These are phyloP conservation scores for Mycena olivaceomarginata DNA, from an alignment of 768 basidiomycete species.

Conservation along the genomic window DNA sequence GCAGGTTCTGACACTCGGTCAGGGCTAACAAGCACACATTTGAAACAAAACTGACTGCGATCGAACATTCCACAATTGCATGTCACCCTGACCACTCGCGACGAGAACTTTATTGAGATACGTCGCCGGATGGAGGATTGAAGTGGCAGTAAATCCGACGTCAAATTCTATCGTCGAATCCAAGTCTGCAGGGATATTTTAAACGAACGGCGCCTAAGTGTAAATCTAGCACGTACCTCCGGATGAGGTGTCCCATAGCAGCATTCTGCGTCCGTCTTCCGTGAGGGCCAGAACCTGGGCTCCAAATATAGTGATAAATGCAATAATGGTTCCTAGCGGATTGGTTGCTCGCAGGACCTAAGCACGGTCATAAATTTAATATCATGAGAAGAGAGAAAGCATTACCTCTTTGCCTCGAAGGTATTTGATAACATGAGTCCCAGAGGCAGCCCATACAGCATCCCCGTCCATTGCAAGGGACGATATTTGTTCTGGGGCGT, in stretches of 20 bases:
- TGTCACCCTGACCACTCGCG: conserved; percentile 84
- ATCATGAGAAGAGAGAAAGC: conserved; percentile 3
- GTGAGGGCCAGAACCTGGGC: conserved; percentile 86
- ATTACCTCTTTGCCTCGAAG: conserved; percentile 90
- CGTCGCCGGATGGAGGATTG: conserved; percentile 93
- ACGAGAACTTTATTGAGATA: conserved; percentile 97
- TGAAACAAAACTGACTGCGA: conserved; percentile 73
- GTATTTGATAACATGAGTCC: conserved; percentile 83
- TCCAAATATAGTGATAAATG: conserved; percentile 87
- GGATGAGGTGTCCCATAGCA: conserved; percentile 83
- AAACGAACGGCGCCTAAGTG: not conserved
- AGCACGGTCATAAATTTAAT: conserved; percentile 30
- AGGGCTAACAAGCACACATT: not conserved
- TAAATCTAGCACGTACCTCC: conserved; percentile 66
- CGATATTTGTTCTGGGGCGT: conserved; percentile 82
- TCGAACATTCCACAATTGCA: conserved; percentile 97
- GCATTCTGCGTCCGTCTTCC: conserved; percentile 85
- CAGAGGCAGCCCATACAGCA: conserved; percentile 88
- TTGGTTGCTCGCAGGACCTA: conserved; percentile 79
- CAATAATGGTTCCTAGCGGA: conserved; percentile 76
- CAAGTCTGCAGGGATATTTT: conserved; percentile 65
- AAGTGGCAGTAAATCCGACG: conserved; percentile 88
- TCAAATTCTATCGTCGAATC: conserved; percentile 87
- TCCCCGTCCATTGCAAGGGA: conserved; percentile 90
- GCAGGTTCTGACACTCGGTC: conserved; percentile 72